Base-by-base conservation (phyloP, 1,139 yeast genomes). In the Candida tetrigidarum region DNA sequence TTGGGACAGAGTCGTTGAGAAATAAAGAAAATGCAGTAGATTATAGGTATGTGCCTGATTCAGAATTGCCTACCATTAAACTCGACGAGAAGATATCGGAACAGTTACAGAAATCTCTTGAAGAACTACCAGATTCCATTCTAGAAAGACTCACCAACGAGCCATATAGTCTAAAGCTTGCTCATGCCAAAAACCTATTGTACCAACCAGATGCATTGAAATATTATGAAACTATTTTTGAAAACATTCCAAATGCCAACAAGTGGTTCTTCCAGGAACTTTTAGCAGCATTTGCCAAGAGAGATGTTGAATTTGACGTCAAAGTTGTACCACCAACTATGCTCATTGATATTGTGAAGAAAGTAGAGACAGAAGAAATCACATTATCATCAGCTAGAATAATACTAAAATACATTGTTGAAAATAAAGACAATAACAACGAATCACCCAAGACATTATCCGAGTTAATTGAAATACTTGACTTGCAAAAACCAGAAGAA, bases 41-140 rank as follows among this genome's bases (percentile, higher is more conserved):
- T 62, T 93, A 93, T 63, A 72, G 98, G 57, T 93, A 91, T 60
- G 86, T 93, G 76, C 97, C 98, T 0, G 99, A 93, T 59, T 88
- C 96, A 1, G 99, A 95, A 60, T 67, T 93, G 19, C 91, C 95
- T 0, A 66, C 69, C 0, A 67, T 92, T 4, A 55, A 59, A 41
- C 62, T 93, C 9, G 69, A 79, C 36, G 50, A 68, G 2, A 42
- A 49, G 5, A 70, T 74, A 15, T 53, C 50, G 1, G 51, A 62
- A 0, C 72, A 72, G 5, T 64, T 90, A 0, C 53, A 55, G 14
- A 45, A 58, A 0, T 46, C 52, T 0, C 60, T 91, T 44, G 93
- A 95, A 0, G 74, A 66, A 20, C 65, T 84, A 2, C 95, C 97
- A 0, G 95, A 88, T 46, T 69, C 68, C 4, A 63, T 81, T 3